Conservation (phyloP, 1,284 basidiomycete species). For the Trametes pubescens region DNA sequence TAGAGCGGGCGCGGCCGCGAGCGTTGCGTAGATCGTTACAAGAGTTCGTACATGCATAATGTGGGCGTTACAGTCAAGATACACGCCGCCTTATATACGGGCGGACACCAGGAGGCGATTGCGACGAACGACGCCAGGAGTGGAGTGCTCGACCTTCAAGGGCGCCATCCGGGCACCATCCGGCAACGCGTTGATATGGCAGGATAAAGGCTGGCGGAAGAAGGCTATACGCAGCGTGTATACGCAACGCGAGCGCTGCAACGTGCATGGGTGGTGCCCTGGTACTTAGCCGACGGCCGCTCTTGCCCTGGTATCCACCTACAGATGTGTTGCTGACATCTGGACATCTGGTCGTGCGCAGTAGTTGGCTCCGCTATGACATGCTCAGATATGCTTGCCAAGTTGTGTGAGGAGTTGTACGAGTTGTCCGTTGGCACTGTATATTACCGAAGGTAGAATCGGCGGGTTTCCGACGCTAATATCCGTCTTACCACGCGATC, state of each 20-base stretch:
- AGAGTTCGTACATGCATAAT: background rate
- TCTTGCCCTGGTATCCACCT: no score
- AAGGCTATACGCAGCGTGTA: background rate
- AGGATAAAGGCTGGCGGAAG: background rate
- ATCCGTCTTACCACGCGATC: background rate
- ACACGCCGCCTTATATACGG: background rate
- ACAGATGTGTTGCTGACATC: no score
- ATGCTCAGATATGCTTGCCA: no score
- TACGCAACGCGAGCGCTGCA: background rate
- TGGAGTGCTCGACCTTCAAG: background rate
- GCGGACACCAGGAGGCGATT: background rate
- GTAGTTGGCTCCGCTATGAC: no score
- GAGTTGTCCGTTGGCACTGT: no score
- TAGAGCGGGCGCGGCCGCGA: constrained; percentile 22
- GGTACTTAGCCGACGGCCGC: background rate
- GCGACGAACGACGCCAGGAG: background rate
- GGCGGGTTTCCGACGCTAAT: background rate
- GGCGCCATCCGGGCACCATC: background rate
- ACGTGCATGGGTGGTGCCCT: background rate
- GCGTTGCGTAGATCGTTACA: background rate
- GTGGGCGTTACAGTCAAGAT: background rate
- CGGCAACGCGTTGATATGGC: background rate
- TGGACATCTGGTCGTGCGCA: no score
- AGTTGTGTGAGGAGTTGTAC: no score
- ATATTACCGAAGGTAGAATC: no score